These are phyloP conservation scores for Chlorella vulgaris DNA, from an alignment of 139 green algal species.

Conservation along the genomic window DNA sequence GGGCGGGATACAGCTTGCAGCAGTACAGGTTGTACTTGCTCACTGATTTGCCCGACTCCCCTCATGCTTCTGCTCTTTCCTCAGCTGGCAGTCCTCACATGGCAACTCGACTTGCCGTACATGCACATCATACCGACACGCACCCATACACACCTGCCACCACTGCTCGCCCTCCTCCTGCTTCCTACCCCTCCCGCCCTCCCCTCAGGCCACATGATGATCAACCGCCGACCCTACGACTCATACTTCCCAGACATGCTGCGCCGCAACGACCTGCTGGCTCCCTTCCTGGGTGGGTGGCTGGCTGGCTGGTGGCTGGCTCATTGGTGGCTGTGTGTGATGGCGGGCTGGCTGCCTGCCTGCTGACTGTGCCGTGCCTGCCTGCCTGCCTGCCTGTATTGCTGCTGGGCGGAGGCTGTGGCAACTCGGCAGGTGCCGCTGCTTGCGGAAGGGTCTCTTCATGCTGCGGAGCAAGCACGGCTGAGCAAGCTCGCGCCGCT, in stretches of 20 bases:
- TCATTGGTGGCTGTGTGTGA: no score
- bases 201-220: constrained; percentile 52
- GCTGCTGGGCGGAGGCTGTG: background rate
- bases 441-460: no score
- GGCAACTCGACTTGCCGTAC: background rate
- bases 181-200: no score
- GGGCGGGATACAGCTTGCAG: no score
- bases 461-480: no score
- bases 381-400: background rate
- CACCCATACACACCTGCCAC: background rate
- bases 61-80: background rate
- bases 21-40: no score
- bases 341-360: background rate
- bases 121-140: background rate
- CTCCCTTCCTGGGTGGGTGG: constrained; percentile 74
- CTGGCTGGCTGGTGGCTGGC: background rate
- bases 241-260: constrained; percentile 75
- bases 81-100: no score
- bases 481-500: no score
- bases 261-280: constrained; percentile 66
- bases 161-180: background rate
- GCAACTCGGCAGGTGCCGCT: background rate
- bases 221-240: constrained; percentile 79
- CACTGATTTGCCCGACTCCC: no score
- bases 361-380: background rate